Conservation (phyloP, 2,329 filamentous ascomycete genomes). For the Elsinoe perseae region DNA sequence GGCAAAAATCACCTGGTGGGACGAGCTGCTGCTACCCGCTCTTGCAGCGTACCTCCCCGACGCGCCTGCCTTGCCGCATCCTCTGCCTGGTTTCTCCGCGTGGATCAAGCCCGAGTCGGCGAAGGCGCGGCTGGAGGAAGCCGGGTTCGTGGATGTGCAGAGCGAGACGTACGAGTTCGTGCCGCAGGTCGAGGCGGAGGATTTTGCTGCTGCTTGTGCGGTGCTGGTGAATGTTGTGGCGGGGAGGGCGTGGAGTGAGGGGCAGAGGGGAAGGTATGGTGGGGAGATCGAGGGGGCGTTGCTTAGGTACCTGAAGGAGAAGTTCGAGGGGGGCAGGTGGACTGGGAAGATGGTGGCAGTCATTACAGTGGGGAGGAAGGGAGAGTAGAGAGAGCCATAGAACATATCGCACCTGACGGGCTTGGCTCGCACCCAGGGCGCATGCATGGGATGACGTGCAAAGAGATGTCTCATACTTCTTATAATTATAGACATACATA, state of each 20-base stretch:
- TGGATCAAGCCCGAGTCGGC: background rate
- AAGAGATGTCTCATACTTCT: too few species aligned
- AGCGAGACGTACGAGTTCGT: background rate
- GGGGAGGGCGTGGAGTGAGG: background rate
- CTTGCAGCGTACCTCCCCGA: too few species aligned
- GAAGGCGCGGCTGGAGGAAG: background rate
- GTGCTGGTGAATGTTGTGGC: background rate
- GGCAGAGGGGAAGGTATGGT: background rate
- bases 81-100: background rate
- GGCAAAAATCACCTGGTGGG: too few species aligned
- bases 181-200: background rate
- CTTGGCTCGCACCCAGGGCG: too few species aligned
- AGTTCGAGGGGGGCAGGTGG: background rate
- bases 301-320: background rate
- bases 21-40: too few species aligned
- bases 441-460: background rate
- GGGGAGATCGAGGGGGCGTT: background rate
- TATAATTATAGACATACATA: background rate
- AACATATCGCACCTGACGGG: too few species aligned
- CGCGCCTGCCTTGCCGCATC: background rate
- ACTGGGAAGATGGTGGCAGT: background rate
- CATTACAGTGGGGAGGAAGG: background rate
- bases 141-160: background rate
- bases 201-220: background rate
- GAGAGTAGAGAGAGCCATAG: background rate